These are phyloP conservation scores for Cladorrhinum sp. DNA, from an alignment of 2,329 filamentous ascomycete species.

Conservation along the genomic window DNA sequence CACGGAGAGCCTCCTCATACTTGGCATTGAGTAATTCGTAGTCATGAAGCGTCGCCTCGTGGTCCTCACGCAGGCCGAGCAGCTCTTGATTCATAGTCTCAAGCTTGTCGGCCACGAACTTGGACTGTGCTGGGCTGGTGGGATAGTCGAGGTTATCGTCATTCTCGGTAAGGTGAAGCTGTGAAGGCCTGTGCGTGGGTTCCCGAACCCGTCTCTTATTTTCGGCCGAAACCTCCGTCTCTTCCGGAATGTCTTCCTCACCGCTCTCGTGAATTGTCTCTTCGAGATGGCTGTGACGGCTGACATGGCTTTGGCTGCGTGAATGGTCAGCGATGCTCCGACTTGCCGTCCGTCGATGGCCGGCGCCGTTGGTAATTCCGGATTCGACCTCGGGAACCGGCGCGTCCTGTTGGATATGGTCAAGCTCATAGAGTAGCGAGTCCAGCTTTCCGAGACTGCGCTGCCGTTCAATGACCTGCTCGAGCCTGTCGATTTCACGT, in stretches of 20 bases:
- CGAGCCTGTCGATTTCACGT: slow-evolving; percentile 87
- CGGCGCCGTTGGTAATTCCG: slow-evolving; percentile 38
- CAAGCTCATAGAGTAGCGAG: slow-evolving; percentile 85
- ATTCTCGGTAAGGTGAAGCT: slow-evolving; percentile 9
- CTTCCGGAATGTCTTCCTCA: slow-evolving; percentile 41
- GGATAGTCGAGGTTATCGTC: slow-evolving; percentile 41
- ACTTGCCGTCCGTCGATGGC: slow-evolving; percentile 42
- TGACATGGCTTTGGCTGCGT: slow-evolving; percentile 52
- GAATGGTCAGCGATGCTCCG: slow-evolving; percentile 49
- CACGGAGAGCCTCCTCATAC: slow-evolving; percentile 83
- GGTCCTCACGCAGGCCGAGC: slow-evolving; percentile 83
- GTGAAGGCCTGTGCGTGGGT: slow-evolving; percentile 26
- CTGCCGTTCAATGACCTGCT: slow-evolving; percentile 93
- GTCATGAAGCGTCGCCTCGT: slow-evolving; percentile 78
- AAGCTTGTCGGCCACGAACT: slow-evolving; percentile 87
- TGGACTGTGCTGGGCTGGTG: slow-evolving; percentile 73
- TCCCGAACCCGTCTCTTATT: slow-evolving; percentile 33
- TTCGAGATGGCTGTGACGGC: slow-evolving; percentile 52
- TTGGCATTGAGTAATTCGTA: slow-evolving; percentile 80
- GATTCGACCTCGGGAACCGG: slow-evolving; percentile 38
- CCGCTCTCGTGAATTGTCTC: slow-evolving; percentile 54
- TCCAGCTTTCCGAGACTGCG: slow-evolving; percentile 93
- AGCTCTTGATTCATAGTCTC: slow-evolving; percentile 90
- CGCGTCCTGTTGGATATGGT: slow-evolving; percentile 66
- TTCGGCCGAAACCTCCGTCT: slow-evolving; percentile 35